Percentiles rank a stretch among this genome's conserved stretches.
Evolutionary conservation across 2,329 filamentous ascomycete species (phyloP).

Genomic region (Coniochaeta sp.): DNA sequence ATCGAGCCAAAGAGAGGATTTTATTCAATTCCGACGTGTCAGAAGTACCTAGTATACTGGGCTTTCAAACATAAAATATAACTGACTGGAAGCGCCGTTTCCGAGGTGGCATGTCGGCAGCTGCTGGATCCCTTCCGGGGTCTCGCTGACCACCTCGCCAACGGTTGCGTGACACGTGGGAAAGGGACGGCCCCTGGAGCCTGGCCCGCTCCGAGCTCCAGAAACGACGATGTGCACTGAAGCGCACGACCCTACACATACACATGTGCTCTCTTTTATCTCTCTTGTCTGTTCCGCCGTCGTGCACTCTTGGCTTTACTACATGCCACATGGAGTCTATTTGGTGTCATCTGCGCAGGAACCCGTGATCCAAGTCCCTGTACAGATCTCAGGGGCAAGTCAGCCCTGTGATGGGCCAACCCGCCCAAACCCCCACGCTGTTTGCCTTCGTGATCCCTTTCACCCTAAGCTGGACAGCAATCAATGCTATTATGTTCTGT

Average conservation of each 20-base stretch:
- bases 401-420: not conserved
- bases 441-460: too few species aligned
- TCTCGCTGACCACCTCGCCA: not conserved
- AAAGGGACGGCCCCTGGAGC: not conserved
- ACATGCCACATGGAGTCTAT: not conserved
- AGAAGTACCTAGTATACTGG: not conserved
- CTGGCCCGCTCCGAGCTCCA: not conserved
- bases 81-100: not conserved
- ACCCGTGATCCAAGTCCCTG: not conserved
- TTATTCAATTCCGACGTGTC: not conserved
- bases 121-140: not conserved
- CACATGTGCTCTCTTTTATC: not conserved
- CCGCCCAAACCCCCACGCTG: not conserved
- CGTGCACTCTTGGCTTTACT: not conserved
- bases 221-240: not conserved
- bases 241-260: not conserved
- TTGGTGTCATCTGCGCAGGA: slow-evolving; percentile 1
- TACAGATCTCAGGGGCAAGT: not conserved
- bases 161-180: not conserved
- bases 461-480: too few species aligned
- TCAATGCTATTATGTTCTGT: too few species aligned
- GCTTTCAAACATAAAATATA: not conserved
- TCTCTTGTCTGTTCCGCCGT: not conserved
- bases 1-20: not conserved
- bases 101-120: not conserved